Evolutionary conservation across 192 early-diverging fungal species (phyloP).

Genomic region (Backusella westeae): DNA sequence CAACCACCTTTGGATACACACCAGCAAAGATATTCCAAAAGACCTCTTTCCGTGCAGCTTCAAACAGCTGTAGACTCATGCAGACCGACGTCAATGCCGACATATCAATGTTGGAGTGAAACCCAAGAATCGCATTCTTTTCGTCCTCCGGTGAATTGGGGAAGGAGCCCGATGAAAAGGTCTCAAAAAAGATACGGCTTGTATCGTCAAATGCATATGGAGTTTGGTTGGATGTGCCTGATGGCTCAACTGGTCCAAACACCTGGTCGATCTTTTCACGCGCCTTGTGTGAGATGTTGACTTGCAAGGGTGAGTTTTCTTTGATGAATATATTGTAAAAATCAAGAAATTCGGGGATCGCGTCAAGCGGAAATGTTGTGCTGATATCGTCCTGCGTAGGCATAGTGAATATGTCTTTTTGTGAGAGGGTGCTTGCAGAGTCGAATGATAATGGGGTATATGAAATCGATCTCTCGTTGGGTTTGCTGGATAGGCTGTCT

Average conservation of each 20-base stretch:
- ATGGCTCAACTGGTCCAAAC: neutral
- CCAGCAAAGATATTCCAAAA: constrained; percentile 19
- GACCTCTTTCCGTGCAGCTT: constrained; percentile 14
- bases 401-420: neutral
- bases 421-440: neutral
- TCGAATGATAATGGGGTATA: neutral
- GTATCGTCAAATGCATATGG: neutral
- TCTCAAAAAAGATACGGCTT: neutral
- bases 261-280: neutral
- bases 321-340: constrained; percentile 25
- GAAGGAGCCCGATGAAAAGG: neutral
- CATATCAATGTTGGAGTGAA: neutral
- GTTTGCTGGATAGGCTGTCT: neutral
- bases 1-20: constrained; percentile 17
- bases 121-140: neutral
- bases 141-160: neutral
- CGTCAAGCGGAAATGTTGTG: neutral
- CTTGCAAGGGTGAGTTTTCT: constrained; percentile 8
- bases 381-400: neutral
- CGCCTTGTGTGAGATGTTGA: constrained; percentile 19
- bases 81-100: neutral
- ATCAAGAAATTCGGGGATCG: constrained; percentile 1
- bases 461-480: neutral
- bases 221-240: neutral
- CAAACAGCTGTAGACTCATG: neutral